These are phyloP conservation scores for Ganoderma sinense DNA, from an alignment of 1,284 basidiomycete species.

Conservation along the genomic window DNA sequence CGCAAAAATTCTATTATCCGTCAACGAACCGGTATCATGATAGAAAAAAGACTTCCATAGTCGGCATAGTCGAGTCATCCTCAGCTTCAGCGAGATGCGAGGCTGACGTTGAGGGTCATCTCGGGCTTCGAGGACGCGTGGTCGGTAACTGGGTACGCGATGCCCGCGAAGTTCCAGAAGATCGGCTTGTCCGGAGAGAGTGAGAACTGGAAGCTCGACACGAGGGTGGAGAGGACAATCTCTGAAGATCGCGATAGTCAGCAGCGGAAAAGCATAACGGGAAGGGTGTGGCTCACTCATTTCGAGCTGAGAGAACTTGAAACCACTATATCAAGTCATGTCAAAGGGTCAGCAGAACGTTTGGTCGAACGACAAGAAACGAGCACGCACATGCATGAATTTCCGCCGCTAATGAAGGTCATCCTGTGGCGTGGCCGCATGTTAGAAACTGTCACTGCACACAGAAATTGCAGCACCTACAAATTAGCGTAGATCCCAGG, in stretches of 20 bases:
- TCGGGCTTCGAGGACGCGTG: slow-evolving; percentile 24
- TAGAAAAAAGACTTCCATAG: too few relatives aligned
- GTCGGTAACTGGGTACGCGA: slow-evolving; percentile 28
- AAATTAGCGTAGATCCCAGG: slow-evolving; percentile 33
- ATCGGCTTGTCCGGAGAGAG: slow-evolving; percentile 13
- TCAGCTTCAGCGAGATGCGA: background rate
- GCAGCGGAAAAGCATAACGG: background rate
- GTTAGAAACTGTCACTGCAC: background rate
- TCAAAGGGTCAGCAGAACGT: background rate
- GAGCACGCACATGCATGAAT: slow-evolving; percentile 40
- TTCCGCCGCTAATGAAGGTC: slow-evolving; percentile 42
- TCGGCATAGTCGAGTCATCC: background rate
- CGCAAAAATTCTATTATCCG: too few relatives aligned
- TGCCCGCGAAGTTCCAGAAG: slow-evolving; percentile 30
- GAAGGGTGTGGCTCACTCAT: background rate
- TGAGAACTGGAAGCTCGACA: slow-evolving; percentile 23
- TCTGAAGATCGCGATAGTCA: slow-evolving; percentile 1
- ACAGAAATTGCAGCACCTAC: slow-evolving; percentile 15
- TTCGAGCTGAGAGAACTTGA: slow-evolving; percentile 14
- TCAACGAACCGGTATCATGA: too few relatives aligned
- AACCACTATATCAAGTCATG: background rate
- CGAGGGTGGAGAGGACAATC: slow-evolving; percentile 19
- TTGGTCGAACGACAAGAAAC: background rate
- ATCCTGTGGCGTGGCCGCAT: slow-evolving; percentile 32
- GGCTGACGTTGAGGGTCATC: slow-evolving; percentile 23